These are phyloP conservation scores for Psilocybe tampanensis DNA, from an alignment of 768 basidiomycete species.

Conservation along the genomic window DNA sequence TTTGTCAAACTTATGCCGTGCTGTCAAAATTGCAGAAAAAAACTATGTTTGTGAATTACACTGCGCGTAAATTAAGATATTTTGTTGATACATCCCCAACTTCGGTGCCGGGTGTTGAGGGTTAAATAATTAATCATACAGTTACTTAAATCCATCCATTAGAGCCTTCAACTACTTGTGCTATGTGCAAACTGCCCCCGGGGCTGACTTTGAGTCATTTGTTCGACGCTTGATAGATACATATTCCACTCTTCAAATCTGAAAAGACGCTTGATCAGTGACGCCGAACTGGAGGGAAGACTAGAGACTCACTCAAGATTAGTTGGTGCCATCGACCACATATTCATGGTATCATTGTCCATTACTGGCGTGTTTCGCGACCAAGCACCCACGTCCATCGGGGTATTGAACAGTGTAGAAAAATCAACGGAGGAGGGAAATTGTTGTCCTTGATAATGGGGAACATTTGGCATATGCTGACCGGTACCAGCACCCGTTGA, in stretches of 20 bases:
- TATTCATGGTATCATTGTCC: slow-evolving; percentile 54
- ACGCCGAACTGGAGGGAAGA: too few relatives aligned
- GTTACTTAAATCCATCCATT: too few relatives aligned
- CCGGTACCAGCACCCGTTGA: not conserved
- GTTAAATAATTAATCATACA: too few relatives aligned
- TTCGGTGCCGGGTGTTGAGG: too few relatives aligned
- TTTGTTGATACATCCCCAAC: too few relatives aligned
- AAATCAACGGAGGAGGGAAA: slow-evolving; percentile 4
- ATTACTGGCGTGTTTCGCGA: slow-evolving; percentile 29
- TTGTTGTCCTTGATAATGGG: not conserved
- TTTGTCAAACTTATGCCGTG: too few relatives aligned
- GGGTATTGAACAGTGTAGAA: slow-evolving; percentile 2
- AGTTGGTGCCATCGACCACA: slow-evolving; percentile 66
- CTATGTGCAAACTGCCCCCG: not conserved
- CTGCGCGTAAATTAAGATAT: too few relatives aligned
- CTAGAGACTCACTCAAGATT: slow-evolving; percentile 55
- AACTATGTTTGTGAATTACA: too few relatives aligned
- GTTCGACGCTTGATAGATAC: slow-evolving; percentile 41
- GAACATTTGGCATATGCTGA: not conserved
- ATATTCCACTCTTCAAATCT: slow-evolving; percentile 47
- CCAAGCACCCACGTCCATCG: slow-evolving; percentile 16
- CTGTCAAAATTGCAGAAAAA: too few relatives aligned
- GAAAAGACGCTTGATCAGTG: not conserved
- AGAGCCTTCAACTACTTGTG: too few relatives aligned
- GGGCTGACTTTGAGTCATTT: slow-evolving; percentile 20